Evolutionary conservation across 192 early-diverging fungal species (phyloP), one percentile per base, ranked within the genome.

Genomic region (Coemansia umbellata): DNA sequence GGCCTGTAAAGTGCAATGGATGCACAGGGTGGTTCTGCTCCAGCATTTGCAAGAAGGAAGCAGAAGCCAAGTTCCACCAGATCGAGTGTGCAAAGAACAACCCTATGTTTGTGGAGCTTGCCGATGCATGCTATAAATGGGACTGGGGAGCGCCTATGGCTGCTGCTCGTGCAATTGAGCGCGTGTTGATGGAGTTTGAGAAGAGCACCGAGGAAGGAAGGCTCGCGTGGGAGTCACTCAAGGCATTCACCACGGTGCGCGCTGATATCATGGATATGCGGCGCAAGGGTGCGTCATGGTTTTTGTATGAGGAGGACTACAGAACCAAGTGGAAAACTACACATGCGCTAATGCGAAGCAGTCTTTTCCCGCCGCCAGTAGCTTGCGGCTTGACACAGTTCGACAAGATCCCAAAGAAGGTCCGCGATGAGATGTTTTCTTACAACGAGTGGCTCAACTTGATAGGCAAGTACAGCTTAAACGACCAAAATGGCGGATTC

Each of bases 401-500:
- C 42, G 47, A 50, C 28, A 63, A 78, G 3, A 49, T 84, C 10
- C 82, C 82, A 0, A 66, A 70, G 14, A 53, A 66, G 22, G 39
- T 81, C 21, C 56, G 63, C 6, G 52, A 78, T 13, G 58, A 57
- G 22, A 60, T 84, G 35, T 82, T 84, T 32, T 63, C 74, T 7
- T 76, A 80, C 60, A 66, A 76, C 30, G 79, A 78, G 0, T 84
- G 79, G 53, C 56, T 84, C 22, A 67, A 78, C 8, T 78, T 76
- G 30, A 61, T 84, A 14, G 82, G 82, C 26, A 73, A 79, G 35
- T 84, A 79, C 55, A 81, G 81, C 53, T 69, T 84, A 55, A 84
- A 84, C 48, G 81, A 84, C 58, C 82, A 84, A 47, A 77, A 79
- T 31, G 82, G 82, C 52, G 82, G 82, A 17, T 47, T 84, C 39